Evolutionary conservation across 1,139 yeast species (phyloP), one percentile per base, ranked within the genome.

Genomic region (Lodderomyces theae): DNA sequence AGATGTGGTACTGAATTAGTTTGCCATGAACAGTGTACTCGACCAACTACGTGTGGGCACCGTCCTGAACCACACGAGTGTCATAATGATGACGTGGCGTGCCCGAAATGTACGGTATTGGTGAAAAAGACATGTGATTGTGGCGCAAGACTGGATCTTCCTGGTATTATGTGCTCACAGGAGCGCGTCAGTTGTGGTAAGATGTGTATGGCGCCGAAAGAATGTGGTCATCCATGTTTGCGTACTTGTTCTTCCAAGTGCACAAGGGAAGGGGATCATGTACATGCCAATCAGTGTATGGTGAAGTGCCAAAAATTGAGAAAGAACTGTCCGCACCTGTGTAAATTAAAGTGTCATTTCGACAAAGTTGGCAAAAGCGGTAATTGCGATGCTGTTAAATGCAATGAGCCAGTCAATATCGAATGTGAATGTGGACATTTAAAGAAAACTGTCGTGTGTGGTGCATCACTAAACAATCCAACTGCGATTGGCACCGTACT

Each of bases 1-100:
- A 71, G 96, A 50, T 89, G 97, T 64, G 97, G 97, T 10, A 79
- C 92, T 0, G 69, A 64, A 37, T 85, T 92, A 5, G 70, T 69
- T 5, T 89, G 97, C 63, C 71, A 67, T 23, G 75, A 79, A 47
- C 90, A 79, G 47, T 89, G 97, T 61, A 64, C 67, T 3, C 68
- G 89, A 40, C 67, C 65, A 1, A 74, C 77, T 18, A 49, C 61
- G 0, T 89, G 97, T 69, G 96, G 95, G 0, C 97, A 89, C 59
- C 65, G 74, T 7, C 78, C 77, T 11, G 86, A 83, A 54, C 71
- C 75, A 15, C 97, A 89, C 56, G 66, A 72, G 33, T 89, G 97
- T 55, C 97, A 89, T 56, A 77, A 69, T 15, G 82, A 80, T 49
- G 66, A 69, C 34, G 69, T 64, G 5, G 53, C 63, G 2, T 89